Evolutionary conservation across 768 basidiomycete species (phyloP).

Genomic region (Strobilomyces confusus): DNA sequence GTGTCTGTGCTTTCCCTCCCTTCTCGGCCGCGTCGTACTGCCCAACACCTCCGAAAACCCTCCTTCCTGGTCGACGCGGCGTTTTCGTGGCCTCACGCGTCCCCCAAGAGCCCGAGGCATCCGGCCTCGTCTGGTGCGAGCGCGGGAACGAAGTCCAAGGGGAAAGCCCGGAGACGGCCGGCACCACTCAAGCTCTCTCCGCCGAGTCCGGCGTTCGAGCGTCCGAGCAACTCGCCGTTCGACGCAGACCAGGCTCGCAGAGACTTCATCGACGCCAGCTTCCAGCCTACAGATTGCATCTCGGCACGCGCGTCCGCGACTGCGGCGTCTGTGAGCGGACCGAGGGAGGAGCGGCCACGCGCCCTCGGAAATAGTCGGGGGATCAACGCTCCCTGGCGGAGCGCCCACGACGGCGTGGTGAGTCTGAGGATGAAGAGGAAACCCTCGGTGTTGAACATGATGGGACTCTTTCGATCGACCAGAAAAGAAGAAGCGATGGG

Average conservation of each 20-base stretch:
- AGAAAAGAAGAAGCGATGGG: conserved; percentile 25
- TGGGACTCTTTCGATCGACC: conserved; percentile 30
- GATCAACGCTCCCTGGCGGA: conserved; percentile 5
- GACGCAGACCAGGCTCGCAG: conserved; percentile 33
- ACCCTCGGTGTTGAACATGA: conserved; percentile 25
- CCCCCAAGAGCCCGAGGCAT: conserved; percentile 15
- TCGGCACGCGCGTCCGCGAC: neutral
- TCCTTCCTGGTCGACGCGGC: conserved; percentile 33
- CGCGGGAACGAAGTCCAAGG: conserved; percentile 20
- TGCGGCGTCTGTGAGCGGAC: no score
- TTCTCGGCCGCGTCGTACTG: conserved; percentile 31
- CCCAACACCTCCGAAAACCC: conserved; percentile 37
- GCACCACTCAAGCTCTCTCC: conserved; percentile 40
- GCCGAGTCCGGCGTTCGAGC: conserved; percentile 29
- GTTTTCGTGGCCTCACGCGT: conserved; percentile 15
- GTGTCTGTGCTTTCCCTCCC: conserved; percentile 37
- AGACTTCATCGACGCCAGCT: conserved; percentile 45
- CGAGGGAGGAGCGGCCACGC: neutral
- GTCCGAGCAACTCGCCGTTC: conserved; percentile 34
- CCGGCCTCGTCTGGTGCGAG: conserved; percentile 9
- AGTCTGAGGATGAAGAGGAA: conserved; percentile 21
- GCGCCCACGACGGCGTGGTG: conserved; percentile 5
- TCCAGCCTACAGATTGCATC: conserved; percentile 27
- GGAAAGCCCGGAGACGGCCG: conserved; percentile 38
- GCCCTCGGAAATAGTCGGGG: neutral